Evolutionary conservation across 495 filamentous ascomycete species (phyloP).

Genomic region (Penicillium flavigenum): DNA sequence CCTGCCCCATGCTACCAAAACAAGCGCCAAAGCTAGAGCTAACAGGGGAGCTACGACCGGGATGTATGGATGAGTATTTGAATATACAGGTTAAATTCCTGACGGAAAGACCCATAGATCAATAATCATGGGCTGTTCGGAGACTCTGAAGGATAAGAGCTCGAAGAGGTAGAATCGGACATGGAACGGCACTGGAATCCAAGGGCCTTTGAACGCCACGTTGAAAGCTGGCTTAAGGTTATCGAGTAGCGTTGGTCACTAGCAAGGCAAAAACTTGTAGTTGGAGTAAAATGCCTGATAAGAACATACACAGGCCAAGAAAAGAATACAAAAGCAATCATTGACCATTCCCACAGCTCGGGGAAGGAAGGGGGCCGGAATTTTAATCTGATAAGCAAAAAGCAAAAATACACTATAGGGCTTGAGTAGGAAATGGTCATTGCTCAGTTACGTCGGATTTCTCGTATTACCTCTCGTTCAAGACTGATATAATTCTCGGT

Average conservation of each 20-base stretch:
- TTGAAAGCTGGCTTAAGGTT: slow-evolving; percentile 12
- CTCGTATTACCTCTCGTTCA: not conserved
- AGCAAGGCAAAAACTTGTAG: not conserved
- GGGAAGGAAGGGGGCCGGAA: not conserved
- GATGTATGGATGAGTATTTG: slow-evolving; percentile 20
- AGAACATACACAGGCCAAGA: not conserved
- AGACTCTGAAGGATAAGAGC: slow-evolving; percentile 25
- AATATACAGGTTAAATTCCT: slow-evolving; percentile 13
- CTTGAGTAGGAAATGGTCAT: not conserved
- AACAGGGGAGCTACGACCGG: slow-evolving; percentile 1
- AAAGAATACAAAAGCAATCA: not conserved
- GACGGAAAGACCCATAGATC: slow-evolving; percentile 27
- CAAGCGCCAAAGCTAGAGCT: too few species aligned
- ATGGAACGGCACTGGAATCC: not conserved
- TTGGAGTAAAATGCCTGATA: not conserved
- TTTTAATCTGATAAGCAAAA: not conserved
- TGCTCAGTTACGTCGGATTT: not conserved
- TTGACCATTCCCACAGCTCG: not conserved
- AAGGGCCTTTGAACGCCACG: not conserved
- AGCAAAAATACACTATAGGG: not conserved
- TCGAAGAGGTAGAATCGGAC: slow-evolving; percentile 12
- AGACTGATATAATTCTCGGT: not conserved
- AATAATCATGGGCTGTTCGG: slow-evolving; percentile 33
- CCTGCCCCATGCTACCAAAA: too few species aligned
- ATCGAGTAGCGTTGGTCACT: slow-evolving; percentile 9